Evolutionary conservation across 2,329 filamentous ascomycete genomes (phyloP).

Genomic region (Plenodomus lindquistii): DNA sequence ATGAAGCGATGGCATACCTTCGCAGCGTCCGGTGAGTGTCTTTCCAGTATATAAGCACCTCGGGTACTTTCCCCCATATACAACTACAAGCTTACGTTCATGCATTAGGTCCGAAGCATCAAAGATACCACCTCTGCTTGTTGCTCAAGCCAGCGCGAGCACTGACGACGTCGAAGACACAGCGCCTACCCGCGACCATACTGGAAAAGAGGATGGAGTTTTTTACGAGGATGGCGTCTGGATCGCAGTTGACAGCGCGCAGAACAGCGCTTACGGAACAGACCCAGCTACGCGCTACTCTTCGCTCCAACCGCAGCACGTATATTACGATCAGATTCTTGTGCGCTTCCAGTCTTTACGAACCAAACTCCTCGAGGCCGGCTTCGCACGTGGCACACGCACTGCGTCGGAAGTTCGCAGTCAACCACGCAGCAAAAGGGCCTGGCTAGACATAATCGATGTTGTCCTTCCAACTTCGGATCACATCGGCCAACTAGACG

Average conservation of each 20-base stretch:
- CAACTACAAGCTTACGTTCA: constrained; percentile 14
- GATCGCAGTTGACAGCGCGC: constrained; percentile 55
- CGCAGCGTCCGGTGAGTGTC: constrained; percentile 37
- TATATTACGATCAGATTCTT: constrained; percentile 70
- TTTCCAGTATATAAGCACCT: not conserved
- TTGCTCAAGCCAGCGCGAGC: constrained; percentile 47
- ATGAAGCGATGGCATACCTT: constrained; percentile 41
- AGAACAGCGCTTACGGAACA: not conserved
- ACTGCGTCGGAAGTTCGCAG: not conserved
- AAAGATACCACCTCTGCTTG: constrained; percentile 71
- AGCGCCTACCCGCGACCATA: constrained; percentile 44
- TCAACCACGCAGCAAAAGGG: constrained; percentile 42
- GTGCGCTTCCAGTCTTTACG: constrained; percentile 69
- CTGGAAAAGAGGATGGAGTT: constrained; percentile 60
- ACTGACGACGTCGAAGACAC: constrained; percentile 41
- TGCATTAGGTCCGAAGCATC: constrained; percentile 71
- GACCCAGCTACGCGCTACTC: not conserved
- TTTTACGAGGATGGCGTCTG: constrained; percentile 78
- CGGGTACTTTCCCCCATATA: not conserved
- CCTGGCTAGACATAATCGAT: constrained; percentile 36
- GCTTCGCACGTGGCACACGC: constrained; percentile 23
- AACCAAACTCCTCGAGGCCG: constrained; percentile 59
- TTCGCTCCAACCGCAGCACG: constrained; percentile 55
- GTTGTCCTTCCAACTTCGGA: constrained; percentile 50
- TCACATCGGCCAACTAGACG: constrained; percentile 61